Conservation (phyloP, 805 yeast species). For the Hanseniaspora clermontiae region DNA sequence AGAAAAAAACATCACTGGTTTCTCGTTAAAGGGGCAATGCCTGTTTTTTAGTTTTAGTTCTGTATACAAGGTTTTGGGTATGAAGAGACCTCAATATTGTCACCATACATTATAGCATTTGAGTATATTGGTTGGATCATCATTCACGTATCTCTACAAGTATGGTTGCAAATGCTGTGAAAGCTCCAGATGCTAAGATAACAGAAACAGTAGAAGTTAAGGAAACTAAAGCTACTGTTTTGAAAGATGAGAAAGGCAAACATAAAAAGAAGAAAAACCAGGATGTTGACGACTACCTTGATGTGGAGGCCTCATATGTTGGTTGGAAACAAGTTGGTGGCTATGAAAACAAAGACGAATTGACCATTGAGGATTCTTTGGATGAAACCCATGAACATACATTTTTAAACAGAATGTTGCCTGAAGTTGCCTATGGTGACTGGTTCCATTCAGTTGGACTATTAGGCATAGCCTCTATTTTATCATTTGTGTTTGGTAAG, state of each 20-base stretch:
- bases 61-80: too few species aligned
- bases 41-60: too few species aligned
- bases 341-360: conserved; percentile 57
- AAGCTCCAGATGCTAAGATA: conserved; percentile 15
- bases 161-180: neutral
- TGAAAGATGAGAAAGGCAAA: neutral
- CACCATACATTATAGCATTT: neutral
- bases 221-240: conserved; percentile 7
- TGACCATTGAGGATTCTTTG: conserved; percentile 56
- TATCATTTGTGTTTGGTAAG: conserved; percentile 72
- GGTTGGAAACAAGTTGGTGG: conserved; percentile 95
- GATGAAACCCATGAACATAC: conserved; percentile 65
- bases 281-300: conserved; percentile 12
- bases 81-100: too few species aligned
- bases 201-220: conserved; percentile 12
- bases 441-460: conserved; percentile 89
- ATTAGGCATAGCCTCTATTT: conserved; percentile 45
- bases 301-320: conserved; percentile 43
- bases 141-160: too few species aligned
- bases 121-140: neutral
- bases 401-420: conserved; percentile 52
- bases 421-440: conserved; percentile 73
- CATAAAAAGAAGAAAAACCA: conserved; percentile 1
- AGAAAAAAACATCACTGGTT: too few species aligned
- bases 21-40: too few species aligned